Evolutionary conservation across 805 yeast genomes (phyloP).

Genomic region (Teunomyces tritomae): DNA sequence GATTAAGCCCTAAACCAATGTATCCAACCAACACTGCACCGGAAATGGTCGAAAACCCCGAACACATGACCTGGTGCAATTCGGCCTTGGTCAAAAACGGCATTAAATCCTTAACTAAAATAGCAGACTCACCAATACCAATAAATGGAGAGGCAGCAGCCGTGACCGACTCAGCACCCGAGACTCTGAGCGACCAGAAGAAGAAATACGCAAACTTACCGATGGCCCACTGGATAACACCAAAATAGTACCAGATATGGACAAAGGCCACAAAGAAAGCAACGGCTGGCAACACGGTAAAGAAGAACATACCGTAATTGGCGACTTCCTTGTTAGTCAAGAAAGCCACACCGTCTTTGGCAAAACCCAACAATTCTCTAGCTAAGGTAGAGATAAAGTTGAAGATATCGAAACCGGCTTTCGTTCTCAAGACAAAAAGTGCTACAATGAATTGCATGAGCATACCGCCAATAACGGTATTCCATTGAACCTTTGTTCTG

Average conservation of each 20-base stretch:
- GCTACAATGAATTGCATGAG: constrained; percentile 60
- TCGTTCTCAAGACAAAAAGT: constrained; percentile 58
- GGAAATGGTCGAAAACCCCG: constrained; percentile 64
- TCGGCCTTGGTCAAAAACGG: constrained; percentile 61
- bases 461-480: constrained; percentile 58
- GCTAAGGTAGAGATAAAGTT: constrained; percentile 58
- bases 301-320: constrained; percentile 46
- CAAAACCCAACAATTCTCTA: constrained; percentile 54
- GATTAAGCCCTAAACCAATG: constrained; percentile 59
- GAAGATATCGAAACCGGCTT: constrained; percentile 59
- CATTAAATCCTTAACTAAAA: constrained; percentile 56
- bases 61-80: constrained; percentile 58
- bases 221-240: constrained; percentile 58
- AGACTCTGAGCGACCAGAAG: constrained; percentile 56
- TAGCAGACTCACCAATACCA: constrained; percentile 65
- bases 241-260: constrained; percentile 59
- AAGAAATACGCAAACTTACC: constrained; percentile 56
- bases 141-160: constrained; percentile 68
- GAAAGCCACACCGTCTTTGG: constrained; percentile 61
- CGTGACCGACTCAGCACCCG: constrained; percentile 65
- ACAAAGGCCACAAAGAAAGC: constrained; percentile 62
- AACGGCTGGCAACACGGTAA: constrained; percentile 61
- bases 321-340: constrained; percentile 44
- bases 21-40: constrained; percentile 64
- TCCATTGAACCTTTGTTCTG: constrained; percentile 49